Conservation (phyloP, 2,329 filamentous ascomycete species). For the Akanthomyces muscarius region DNA sequence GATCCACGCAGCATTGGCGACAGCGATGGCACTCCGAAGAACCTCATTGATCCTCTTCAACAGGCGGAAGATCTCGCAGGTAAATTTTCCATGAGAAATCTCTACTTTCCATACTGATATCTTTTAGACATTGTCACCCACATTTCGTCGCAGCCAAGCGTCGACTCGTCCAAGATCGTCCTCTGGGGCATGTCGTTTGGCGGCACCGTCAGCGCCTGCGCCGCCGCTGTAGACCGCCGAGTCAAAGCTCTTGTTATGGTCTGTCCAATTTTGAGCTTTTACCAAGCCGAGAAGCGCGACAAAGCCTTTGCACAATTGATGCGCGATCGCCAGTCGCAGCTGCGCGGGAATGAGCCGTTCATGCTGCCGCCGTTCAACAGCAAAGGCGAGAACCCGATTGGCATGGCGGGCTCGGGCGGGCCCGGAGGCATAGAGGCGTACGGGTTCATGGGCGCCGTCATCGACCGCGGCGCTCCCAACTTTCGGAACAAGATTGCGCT, state of each 20-base stretch:
- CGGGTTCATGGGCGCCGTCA: conserved; percentile 21
- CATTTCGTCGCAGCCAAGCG: conserved; percentile 40
- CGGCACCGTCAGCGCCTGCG: conserved; percentile 25
- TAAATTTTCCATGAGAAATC: not conserved
- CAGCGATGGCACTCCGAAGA: conserved; percentile 36
- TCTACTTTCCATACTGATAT: not conserved
- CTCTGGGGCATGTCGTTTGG: conserved; percentile 31
- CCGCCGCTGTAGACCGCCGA: conserved; percentile 26
- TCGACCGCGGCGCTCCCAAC: conserved; percentile 19
- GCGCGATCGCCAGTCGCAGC: conserved; percentile 36
- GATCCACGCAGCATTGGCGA: conserved; percentile 33
- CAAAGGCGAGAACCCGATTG: conserved; percentile 35
- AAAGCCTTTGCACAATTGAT: conserved; percentile 31
- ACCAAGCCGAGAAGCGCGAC: conserved; percentile 8
- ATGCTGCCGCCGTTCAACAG: conserved; percentile 34
- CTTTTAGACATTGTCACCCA: conserved; percentile 34
- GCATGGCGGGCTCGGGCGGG: conserved; percentile 25
- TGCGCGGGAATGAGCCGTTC: conserved; percentile 35
- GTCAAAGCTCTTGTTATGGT: conserved; percentile 3
- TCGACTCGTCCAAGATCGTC: conserved; percentile 27
- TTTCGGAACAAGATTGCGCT: conserved; percentile 27
- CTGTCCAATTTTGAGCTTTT: conserved; percentile 2
- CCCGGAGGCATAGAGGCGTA: conserved; percentile 21
- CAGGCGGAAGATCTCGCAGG: conserved; percentile 19
- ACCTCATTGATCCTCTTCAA: conserved; percentile 27